These are phyloP conservation scores for Fusarium cicatricum DNA, from an alignment of 2,329 filamentous ascomycete genomes.

Conservation along the genomic window DNA sequence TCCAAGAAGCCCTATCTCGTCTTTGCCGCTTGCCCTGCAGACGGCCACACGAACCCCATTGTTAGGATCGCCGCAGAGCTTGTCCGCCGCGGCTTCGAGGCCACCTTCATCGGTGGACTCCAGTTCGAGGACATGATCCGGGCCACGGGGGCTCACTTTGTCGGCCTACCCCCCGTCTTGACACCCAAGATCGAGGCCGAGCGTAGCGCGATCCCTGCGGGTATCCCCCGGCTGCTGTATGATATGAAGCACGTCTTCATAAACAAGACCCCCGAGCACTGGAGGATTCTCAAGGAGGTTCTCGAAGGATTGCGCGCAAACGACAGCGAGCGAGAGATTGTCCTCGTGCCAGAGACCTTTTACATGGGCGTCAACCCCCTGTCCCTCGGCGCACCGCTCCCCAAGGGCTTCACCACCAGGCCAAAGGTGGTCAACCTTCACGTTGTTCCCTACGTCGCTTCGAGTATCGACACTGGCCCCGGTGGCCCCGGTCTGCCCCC, in stretches of 20 bases:
- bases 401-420: slow-evolving; percentile 46
- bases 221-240: slow-evolving; percentile 42
- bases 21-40: slow-evolving; percentile 38
- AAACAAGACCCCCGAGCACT: slow-evolving; percentile 44
- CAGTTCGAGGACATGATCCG: slow-evolving; percentile 48
- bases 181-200: slow-evolving; percentile 30
- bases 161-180: slow-evolving; percentile 25
- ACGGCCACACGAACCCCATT: slow-evolving; percentile 46
- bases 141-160: slow-evolving; percentile 49
- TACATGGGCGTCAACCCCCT: slow-evolving; percentile 51
- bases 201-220: slow-evolving; percentile 28
- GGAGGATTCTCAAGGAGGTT: slow-evolving; percentile 45
- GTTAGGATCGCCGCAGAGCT: slow-evolving; percentile 49
- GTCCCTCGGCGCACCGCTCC: slow-evolving; percentile 49
- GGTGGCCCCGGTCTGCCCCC: slow-evolving; percentile 51
- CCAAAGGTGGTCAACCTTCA: slow-evolving; percentile 52
- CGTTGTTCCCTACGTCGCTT: slow-evolving; percentile 47
- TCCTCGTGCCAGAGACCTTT: slow-evolving; percentile 54
- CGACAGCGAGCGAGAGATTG: slow-evolving; percentile 48
- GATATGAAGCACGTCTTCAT: slow-evolving; percentile 40
- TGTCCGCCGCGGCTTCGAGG: slow-evolving; percentile 50
- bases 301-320: slow-evolving; percentile 46
- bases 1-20: slow-evolving; percentile 43
- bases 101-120: slow-evolving; percentile 52
- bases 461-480: slow-evolving; percentile 51